Conservation (phyloP, 192 early-diverging fungal species). For the Funneliformis mosseae region DNA sequence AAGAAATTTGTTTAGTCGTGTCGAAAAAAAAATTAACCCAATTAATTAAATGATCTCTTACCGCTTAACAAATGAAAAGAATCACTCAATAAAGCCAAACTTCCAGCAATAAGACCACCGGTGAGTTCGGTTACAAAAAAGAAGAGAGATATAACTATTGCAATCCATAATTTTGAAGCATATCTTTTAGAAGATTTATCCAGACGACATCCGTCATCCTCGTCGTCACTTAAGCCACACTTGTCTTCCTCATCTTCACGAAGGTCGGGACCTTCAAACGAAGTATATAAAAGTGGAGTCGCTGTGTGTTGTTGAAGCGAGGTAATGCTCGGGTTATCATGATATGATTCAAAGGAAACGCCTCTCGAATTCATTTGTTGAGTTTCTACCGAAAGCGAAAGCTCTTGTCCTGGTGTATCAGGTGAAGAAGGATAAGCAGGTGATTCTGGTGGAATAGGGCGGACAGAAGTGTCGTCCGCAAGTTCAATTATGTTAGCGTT, state of each 20-base stretch:
- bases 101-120: constrained; percentile 61
- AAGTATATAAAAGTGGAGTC: constrained; percentile 18
- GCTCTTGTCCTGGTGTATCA: neutral
- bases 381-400: neutral
- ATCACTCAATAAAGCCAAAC: constrained; percentile 77
- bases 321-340: constrained; percentile 6
- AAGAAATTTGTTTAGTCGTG: neutral
- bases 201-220: neutral
- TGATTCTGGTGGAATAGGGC: constrained; percentile 19
- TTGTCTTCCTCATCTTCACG: neutral
- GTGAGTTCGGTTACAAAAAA: constrained; percentile 70
- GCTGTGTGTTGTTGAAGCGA: neutral
- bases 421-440: constrained; percentile 26
- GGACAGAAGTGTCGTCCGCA: constrained; percentile 8
- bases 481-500: neutral
- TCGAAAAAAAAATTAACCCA: neutral
- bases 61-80: constrained; percentile 75
- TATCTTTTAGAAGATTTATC: neutral
- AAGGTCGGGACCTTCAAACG: constrained; percentile 16
- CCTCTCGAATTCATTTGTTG: neutral
- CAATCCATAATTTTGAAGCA: constrained; percentile 43
- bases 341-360: constrained; percentile 8
- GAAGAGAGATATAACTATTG: constrained; percentile 54
- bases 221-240: constrained; percentile 16
- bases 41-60: constrained; percentile 26